Conservation (phyloP, 1,284 basidiomycete species). For the Ustilago vetiveriae region DNA sequence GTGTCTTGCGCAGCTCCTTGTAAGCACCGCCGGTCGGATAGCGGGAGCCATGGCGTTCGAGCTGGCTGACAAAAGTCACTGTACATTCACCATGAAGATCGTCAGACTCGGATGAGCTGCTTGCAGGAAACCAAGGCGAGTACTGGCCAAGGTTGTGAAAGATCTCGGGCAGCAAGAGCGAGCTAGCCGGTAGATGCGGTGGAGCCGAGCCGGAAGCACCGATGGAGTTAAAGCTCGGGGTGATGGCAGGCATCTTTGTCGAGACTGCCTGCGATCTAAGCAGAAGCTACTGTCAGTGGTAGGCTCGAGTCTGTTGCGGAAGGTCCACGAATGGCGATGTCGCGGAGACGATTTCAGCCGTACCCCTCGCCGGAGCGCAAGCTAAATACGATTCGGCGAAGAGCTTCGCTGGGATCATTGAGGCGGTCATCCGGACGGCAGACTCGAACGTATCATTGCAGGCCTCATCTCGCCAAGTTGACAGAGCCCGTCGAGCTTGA, state of each 20-base stretch:
- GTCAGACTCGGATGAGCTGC: not conserved
- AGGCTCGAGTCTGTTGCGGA: too few species aligned
- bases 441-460: too few species aligned
- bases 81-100: conserved; percentile 6
- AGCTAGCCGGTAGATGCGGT: conserved; percentile 10
- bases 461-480: too few species aligned
- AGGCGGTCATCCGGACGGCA: too few species aligned
- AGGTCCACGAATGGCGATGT: too few species aligned
- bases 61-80: conserved; percentile 43
- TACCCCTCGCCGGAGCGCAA: too few species aligned
- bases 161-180: conserved; percentile 25
- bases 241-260: conserved; percentile 24
- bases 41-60: conserved; percentile 44
- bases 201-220: not conserved
- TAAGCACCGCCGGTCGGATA: conserved; percentile 42
- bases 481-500: too few species aligned
- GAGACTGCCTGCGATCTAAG: too few species aligned
- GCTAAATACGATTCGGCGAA: too few species aligned
- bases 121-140: conserved; percentile 40
- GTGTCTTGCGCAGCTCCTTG: conserved; percentile 34
- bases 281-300: too few species aligned
- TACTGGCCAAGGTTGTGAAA: conserved; percentile 49
- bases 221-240: not conserved
- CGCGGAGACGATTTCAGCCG: too few species aligned
- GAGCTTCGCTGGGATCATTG: too few species aligned